Evolutionary conservation across 305 asterid species (phyloP).

Genomic region (Rubia tinctorum): DNA sequence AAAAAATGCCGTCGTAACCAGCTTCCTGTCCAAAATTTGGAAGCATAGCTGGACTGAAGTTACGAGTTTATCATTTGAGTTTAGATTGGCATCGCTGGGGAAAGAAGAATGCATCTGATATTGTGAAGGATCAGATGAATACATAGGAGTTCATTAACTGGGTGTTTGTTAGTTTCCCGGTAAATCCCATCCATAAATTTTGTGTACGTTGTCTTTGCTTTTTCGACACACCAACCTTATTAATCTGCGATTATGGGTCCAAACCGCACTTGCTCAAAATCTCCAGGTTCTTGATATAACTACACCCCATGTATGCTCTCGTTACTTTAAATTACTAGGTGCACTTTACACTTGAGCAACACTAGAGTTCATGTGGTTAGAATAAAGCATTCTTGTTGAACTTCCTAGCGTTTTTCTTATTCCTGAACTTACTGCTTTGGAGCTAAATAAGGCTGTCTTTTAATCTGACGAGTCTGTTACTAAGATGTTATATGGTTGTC

Average conservation of each 20-base stretch:
- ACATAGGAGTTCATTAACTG: neutral
- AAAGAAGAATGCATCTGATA: neutral
- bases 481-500: neutral
- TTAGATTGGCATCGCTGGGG: neutral
- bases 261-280: neutral
- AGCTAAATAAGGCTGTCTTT: neutral
- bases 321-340: neutral
- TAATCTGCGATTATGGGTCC: neutral
- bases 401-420: neutral
- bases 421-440: neutral
- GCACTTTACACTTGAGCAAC: neutral
- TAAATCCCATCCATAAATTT: neutral
- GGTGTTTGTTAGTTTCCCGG: neutral
- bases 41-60: neutral
- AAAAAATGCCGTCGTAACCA: neutral
- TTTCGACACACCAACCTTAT: neutral
- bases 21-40: neutral
- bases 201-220: neutral
- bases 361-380: neutral
- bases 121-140: neutral
- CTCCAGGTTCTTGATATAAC: neutral
- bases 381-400: neutral
- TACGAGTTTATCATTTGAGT: neutral
- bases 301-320: neutral
- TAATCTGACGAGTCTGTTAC: neutral